Evolutionary conservation across 176 grass and related monocot genomes (phyloP).

Genomic region (Dendrocalamus sinicus): DNA sequence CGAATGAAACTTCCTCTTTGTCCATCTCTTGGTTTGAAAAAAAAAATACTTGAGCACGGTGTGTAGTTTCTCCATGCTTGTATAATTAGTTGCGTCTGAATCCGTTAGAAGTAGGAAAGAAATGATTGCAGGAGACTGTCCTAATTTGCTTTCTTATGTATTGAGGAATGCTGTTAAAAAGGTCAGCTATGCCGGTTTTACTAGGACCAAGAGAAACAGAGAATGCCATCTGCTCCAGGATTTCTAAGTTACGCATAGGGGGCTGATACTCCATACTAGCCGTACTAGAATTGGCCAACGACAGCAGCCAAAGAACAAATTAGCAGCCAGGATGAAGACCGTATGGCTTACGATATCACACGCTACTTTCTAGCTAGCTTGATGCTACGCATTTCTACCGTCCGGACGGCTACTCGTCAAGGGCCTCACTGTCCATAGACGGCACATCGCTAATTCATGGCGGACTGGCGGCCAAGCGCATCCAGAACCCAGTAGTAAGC

Average conservation of each 20-base stretch:
- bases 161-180: background rate
- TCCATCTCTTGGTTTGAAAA: background rate
- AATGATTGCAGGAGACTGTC: background rate
- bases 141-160: background rate
- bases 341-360: background rate
- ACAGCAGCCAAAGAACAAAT: background rate
- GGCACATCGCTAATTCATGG: background rate
- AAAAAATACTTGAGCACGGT: background rate
- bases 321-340: background rate
- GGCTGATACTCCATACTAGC: background rate
- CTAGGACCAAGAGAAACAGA: background rate
- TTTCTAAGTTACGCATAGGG: background rate
- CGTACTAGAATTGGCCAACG: background rate
- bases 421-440: no score
- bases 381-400: conserved; percentile 34
- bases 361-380: background rate
- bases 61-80: background rate
- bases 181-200: background rate
- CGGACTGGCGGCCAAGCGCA: background rate
- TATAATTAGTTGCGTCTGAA: background rate
- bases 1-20: background rate
- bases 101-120: background rate
- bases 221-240: background rate
- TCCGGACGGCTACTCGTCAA: background rate
- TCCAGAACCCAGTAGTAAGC: no score